Evolutionary conservation across 352 stramenopile species (phyloP).

Genomic region (Phytophthora cryptogea): DNA sequence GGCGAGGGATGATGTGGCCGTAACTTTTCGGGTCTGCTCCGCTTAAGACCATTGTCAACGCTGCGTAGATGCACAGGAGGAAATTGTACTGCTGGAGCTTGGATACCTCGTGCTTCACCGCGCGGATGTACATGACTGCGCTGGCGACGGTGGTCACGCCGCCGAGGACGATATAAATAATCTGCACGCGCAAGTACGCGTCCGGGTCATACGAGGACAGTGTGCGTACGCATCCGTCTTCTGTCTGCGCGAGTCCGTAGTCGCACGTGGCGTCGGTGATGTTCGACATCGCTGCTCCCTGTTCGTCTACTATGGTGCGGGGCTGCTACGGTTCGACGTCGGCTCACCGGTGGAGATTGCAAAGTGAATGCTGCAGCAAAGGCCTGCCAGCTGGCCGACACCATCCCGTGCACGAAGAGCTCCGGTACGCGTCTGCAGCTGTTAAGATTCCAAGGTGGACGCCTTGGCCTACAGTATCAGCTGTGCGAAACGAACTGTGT

Average conservation of each 20-base stretch:
- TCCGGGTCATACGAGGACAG: slow-evolving; percentile 34
- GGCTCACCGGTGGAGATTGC: slow-evolving; percentile 17
- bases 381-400: slow-evolving; percentile 18
- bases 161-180: slow-evolving; percentile 39
- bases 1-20: slow-evolving; percentile 39
- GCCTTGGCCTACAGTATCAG: slow-evolving; percentile 13
- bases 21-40: slow-evolving; percentile 45
- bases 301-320: background rate
- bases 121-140: slow-evolving; percentile 35
- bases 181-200: slow-evolving; percentile 36
- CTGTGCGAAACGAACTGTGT: slow-evolving; percentile 20
- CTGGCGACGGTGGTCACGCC: slow-evolving; percentile 27
- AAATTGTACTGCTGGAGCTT: slow-evolving; percentile 47
- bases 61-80: slow-evolving; percentile 41
- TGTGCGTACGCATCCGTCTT: slow-evolving; percentile 31
- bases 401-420: slow-evolving; percentile 29
- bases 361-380: slow-evolving; percentile 26
- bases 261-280: slow-evolving; percentile 38
- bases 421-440: slow-evolving; percentile 24
- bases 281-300: slow-evolving; percentile 20
- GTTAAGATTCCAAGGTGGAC: slow-evolving; percentile 4
- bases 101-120: slow-evolving; percentile 33
- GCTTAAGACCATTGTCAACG: slow-evolving; percentile 40
- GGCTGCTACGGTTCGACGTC: slow-evolving; percentile 4
- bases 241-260: slow-evolving; percentile 35